Conservation (phyloP, 2,329 filamentous ascomycete genomes). For the Lachnellula subtilissima region DNA sequence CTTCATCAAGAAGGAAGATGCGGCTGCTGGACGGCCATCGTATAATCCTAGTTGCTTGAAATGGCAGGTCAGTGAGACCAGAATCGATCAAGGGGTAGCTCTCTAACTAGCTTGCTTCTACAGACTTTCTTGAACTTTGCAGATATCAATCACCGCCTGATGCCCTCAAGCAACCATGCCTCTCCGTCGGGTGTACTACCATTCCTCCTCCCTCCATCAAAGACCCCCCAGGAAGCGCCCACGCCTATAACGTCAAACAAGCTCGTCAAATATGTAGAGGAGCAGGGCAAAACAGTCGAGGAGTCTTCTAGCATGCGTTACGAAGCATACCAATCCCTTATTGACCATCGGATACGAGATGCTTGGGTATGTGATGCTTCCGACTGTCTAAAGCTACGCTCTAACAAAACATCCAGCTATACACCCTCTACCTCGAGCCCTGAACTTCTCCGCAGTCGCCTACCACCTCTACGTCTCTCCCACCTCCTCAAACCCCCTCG, state of each 20-base stretch:
- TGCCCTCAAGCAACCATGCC: constrained; percentile 84
- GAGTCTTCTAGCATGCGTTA: constrained; percentile 45
- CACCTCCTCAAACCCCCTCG: constrained; percentile 53
- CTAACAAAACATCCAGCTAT: constrained; percentile 48
- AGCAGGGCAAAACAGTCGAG: constrained; percentile 41
- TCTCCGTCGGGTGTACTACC: constrained; percentile 85
- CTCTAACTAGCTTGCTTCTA: constrained; percentile 11
- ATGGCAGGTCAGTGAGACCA: constrained; percentile 70
- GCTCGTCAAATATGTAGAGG: constrained; percentile 63
- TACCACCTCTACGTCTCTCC: constrained; percentile 68
- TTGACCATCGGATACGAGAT: constrained; percentile 72
- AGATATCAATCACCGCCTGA: constrained; percentile 59
- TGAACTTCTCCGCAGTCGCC: constrained; percentile 63
- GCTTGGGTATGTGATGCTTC: constrained; percentile 64
- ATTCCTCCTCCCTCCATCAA: constrained; percentile 63
- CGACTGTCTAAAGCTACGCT: not conserved
- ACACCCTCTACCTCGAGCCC: constrained; percentile 72
- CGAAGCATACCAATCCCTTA: constrained; percentile 72
- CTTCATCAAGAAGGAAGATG: constrained; percentile 65
- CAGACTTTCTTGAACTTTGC: constrained; percentile 81
- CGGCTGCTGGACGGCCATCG: constrained; percentile 59
- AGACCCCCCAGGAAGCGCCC: constrained; percentile 30
- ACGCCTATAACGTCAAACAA: constrained; percentile 57
- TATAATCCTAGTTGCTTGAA: constrained; percentile 92
- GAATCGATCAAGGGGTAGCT: not conserved